Percentiles rank a stretch among this genome's conserved stretches.
These are phyloP conservation scores for Clavispora phyllophila DNA, from an alignment of 805 yeast genomes.

Conservation along the genomic window DNA sequence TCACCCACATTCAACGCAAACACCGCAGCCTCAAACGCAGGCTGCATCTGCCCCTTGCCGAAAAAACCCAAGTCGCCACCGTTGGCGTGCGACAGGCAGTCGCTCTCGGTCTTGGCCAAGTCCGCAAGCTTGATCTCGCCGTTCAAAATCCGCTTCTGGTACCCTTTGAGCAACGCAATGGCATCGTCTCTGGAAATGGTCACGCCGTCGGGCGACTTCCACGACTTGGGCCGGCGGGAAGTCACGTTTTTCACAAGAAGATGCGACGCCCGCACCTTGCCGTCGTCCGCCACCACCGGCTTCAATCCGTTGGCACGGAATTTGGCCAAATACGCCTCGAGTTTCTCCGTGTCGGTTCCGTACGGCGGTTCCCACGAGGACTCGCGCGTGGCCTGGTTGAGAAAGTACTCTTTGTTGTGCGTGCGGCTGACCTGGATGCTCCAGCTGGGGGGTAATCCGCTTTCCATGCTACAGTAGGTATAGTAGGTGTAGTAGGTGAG, in stretches of 20 bases:
- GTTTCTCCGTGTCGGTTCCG: slow-evolving; percentile 62
- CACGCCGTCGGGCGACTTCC: slow-evolving; percentile 71
- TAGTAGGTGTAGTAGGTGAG: neutral
- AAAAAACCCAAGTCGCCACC: slow-evolving; percentile 93
- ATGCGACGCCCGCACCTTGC: slow-evolving; percentile 76
- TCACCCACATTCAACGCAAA: slow-evolving; percentile 80
- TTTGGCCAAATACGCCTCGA: slow-evolving; percentile 51
- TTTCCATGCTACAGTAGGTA: slow-evolving; percentile 25
- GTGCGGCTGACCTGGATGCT: slow-evolving; percentile 71
- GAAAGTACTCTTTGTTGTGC: slow-evolving; percentile 80
- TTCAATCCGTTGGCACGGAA: slow-evolving; percentile 28
- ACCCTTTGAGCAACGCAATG: slow-evolving; percentile 51
- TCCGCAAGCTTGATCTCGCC: slow-evolving; percentile 67
- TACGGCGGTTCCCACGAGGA: slow-evolving; percentile 91
- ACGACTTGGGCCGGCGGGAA: slow-evolving; percentile 86
- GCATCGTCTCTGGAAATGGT: slow-evolving; percentile 84
- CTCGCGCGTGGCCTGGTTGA: slow-evolving; percentile 61
- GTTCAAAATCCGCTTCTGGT: slow-evolving; percentile 51
- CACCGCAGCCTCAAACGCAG: slow-evolving; percentile 84
- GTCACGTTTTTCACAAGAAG: slow-evolving; percentile 76
- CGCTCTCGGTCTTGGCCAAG: slow-evolving; percentile 78
- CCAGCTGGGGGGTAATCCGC: slow-evolving; percentile 90
- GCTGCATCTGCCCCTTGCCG: slow-evolving; percentile 92
- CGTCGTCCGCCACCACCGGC: slow-evolving; percentile 30
- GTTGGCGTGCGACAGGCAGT: slow-evolving; percentile 78